Conservation (phyloP, 306 rosid genomes). For the Biancaea sappan region DNA sequence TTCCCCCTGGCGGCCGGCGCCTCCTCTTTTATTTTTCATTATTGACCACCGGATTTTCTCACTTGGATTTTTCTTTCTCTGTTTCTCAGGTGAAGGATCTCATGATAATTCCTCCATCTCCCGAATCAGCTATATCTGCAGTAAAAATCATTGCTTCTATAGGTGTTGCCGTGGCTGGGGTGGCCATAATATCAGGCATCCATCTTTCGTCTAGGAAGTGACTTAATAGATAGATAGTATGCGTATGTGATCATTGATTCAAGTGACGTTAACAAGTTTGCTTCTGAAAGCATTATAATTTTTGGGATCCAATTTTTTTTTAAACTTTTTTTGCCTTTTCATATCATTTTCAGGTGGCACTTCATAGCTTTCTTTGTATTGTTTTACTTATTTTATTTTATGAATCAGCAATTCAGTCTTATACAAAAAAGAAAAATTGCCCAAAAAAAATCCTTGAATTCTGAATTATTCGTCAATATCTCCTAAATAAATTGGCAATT, state of each 20-base stretch:
- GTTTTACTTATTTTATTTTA: too few relatives aligned
- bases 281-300: neutral
- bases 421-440: too few relatives aligned
- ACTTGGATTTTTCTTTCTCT: neutral
- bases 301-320: too few relatives aligned
- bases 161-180: constrained; percentile 72
- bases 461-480: too few relatives aligned
- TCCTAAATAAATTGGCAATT: too few relatives aligned
- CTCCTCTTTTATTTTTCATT: neutral
- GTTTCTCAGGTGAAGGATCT: constrained; percentile 73
- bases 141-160: constrained; percentile 50
- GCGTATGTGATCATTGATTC: constrained; percentile 8
- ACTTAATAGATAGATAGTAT: constrained; percentile 22
- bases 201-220: constrained; percentile 70
- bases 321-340: too few relatives aligned
- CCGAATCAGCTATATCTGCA: constrained; percentile 42
- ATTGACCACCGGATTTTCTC: constrained; percentile 7
- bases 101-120: constrained; percentile 68
- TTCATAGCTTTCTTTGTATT: too few relatives aligned
- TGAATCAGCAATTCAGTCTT: too few relatives aligned
- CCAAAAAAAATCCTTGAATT: too few relatives aligned
- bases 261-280: constrained; percentile 33
- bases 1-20: too few relatives aligned
- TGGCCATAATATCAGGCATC: constrained; percentile 76
- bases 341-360: too few relatives aligned